Conservation (phyloP, 2,329 filamentous ascomycete genomes). For the Fusarium pseudograminearum region DNA sequence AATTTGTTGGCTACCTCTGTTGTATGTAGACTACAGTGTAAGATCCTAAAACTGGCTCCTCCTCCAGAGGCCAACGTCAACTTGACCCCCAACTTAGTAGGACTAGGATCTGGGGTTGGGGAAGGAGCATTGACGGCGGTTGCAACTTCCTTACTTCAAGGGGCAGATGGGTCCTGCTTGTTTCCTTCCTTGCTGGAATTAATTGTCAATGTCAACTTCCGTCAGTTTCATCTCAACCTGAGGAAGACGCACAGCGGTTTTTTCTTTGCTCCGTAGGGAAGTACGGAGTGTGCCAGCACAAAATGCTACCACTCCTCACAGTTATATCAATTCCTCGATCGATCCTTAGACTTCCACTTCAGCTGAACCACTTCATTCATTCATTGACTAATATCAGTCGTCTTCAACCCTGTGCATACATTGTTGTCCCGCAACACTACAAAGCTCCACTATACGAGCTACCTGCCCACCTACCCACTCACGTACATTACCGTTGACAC, state of each 20-base stretch:
- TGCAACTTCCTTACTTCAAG: conserved; percentile 9
- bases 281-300: not conserved
- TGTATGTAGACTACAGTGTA: not conserved
- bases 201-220: not conserved
- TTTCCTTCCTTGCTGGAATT: not conserved
- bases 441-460: conserved; percentile 1
- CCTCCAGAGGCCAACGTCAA: conserved; percentile 9
- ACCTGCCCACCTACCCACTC: conserved; percentile 1
- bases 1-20: not conserved
- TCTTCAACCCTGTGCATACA: conserved; percentile 4
- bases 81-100: not conserved
- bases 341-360: conserved; percentile 8
- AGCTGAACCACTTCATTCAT: conserved; percentile 11
- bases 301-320: not conserved
- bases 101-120: conserved; percentile 36
- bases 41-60: conserved; percentile 21
- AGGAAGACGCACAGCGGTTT: not conserved
- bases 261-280: not conserved
- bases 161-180: not conserved
- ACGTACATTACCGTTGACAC: not conserved
- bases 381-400: conserved; percentile 8
- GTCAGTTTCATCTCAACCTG: not conserved
- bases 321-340: not conserved
- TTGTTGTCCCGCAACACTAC: conserved; percentile 2
- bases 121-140: conserved; percentile 25